Base-by-base conservation (phyloP, 176 grass and related monocot genomes). In the Phragmites australis region DNA sequence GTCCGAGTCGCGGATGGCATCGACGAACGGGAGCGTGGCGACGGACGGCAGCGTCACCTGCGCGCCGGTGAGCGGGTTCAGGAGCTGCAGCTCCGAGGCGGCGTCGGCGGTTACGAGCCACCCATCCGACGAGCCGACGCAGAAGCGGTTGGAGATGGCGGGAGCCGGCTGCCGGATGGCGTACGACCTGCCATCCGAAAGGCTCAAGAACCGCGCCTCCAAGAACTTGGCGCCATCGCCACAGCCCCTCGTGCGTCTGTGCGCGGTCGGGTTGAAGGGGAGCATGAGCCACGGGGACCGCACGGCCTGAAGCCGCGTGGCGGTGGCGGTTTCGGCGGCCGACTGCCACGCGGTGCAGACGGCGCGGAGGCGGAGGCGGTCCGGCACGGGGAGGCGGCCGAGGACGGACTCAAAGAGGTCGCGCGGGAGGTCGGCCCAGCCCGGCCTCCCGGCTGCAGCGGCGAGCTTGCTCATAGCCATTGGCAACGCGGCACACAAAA, bases 241-340 rank as follows among this genome's bases (percentile, higher is more conserved):
- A 0, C 12, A 15, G 12, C 42, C 0, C 77, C 16, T 68, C 11
- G 57, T 4, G 67, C 13, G 37, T 7, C 40, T 1, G 26, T 26
- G 29, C 56, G 13, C 8, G 21, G 66, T 70, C 8, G 62, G 78
- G 25, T 85, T 83, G 57, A 47, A 82, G 0, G 85, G 85, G 25
- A 93, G 69, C 88, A 93, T 93, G 30, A 93, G 85, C 88, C 91
- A 93, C 11, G 88, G 88, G 25, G 81, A 79, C 22, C 1, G 72
- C 47, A 69, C 13, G 8, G 26, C 27, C 1, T 0, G 66, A 5
- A 21, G 7, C 8, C 31, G 21, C 5, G 30, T 12, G 1, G 56
- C 16, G 2, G 2, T 1, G 26, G 44, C 9, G 39, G 53, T 37
- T 12, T 17, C 45, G 37, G 80, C 41, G 9, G 81, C 84, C 3